Evolutionary conservation across 768 basidiomycete genomes (phyloP).

Genomic region (Suillus ampliporus): DNA sequence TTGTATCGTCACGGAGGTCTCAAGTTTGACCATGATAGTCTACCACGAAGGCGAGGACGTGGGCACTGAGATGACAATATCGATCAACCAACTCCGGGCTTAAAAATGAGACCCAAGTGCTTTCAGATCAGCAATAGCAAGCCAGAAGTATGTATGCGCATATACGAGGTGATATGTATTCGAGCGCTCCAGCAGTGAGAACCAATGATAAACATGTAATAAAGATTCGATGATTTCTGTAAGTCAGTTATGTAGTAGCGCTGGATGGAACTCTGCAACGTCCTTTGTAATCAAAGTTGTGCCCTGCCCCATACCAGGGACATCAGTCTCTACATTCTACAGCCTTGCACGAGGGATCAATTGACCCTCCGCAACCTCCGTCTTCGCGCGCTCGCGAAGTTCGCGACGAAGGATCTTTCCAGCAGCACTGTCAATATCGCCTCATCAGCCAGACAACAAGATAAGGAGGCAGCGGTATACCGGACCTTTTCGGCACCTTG

Average conservation of each 20-base stretch:
- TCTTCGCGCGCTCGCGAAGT: constrained; percentile 69
- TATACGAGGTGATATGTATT: neutral
- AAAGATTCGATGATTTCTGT: neutral
- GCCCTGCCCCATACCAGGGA: neutral
- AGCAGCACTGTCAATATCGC: constrained; percentile 58
- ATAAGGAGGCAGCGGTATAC: neutral
- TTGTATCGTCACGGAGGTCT: neutral
- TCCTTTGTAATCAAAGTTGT: neutral
- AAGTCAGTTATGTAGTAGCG: neutral
- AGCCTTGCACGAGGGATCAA: constrained; percentile 23
- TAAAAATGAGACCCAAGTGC: neutral
- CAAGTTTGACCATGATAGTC: neutral
- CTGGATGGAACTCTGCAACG: neutral
- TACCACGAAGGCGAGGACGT: neutral
- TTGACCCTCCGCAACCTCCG: constrained; percentile 47
- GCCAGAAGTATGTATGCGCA: neutral
- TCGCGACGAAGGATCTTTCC: constrained; percentile 89
- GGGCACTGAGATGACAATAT: neutral
- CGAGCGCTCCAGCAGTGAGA: neutral
- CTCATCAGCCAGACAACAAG: neutral
- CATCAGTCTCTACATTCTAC: neutral
- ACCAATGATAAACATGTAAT: neutral
- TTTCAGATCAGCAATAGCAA: neutral
- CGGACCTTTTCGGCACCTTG: constrained; percentile 39
- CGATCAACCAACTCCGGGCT: neutral